Conservation (phyloP, 164 flowering plant species). For the Vitis rupestris region DNA sequence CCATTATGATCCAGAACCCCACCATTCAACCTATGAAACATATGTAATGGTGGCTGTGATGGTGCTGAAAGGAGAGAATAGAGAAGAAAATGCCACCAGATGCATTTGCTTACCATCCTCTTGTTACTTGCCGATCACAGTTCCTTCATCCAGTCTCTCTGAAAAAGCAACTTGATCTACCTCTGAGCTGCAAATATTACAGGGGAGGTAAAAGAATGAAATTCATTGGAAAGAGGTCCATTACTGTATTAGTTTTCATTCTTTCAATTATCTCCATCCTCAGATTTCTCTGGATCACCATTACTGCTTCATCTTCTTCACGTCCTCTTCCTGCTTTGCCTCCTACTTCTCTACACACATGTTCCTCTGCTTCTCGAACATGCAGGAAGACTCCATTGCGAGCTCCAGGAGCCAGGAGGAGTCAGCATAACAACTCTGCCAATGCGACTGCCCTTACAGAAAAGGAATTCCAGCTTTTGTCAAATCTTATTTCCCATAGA, state of each 20-base stretch:
- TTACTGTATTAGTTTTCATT: conserved; percentile 52
- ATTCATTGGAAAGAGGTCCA: conserved; percentile 41
- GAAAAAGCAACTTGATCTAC: conserved; percentile 5
- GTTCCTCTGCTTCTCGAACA: conserved; percentile 20
- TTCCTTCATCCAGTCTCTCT: conserved; percentile 22
- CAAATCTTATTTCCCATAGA: conserved; percentile 40
- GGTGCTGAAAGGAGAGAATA: conserved; percentile 8
- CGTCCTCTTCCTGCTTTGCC: conserved; percentile 20
- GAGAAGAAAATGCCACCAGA: conserved; percentile 30
- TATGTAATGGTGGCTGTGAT: conserved; percentile 11
- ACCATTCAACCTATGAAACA: not conserved
- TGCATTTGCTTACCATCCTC: conserved; percentile 14
- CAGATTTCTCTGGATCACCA: conserved; percentile 50
- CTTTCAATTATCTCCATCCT: conserved; percentile 50
- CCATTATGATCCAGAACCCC: conserved; percentile 7
- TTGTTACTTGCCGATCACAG: conserved; percentile 12
- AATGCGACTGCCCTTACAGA: conserved; percentile 27
- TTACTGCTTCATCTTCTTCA: conserved; percentile 38
- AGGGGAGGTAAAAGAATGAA: conserved; percentile 29
- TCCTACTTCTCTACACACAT: conserved; percentile 7
- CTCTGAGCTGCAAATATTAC: conserved; percentile 12
- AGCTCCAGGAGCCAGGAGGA: conserved; percentile 1
- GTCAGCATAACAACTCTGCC: conserved; percentile 6
- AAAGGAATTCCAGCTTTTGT: conserved; percentile 55
- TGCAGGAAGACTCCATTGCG: conserved; percentile 9